These are phyloP conservation scores for Kickxella alabastrina DNA, from an alignment of 192 early-diverging fungal species.

Conservation along the genomic window DNA sequence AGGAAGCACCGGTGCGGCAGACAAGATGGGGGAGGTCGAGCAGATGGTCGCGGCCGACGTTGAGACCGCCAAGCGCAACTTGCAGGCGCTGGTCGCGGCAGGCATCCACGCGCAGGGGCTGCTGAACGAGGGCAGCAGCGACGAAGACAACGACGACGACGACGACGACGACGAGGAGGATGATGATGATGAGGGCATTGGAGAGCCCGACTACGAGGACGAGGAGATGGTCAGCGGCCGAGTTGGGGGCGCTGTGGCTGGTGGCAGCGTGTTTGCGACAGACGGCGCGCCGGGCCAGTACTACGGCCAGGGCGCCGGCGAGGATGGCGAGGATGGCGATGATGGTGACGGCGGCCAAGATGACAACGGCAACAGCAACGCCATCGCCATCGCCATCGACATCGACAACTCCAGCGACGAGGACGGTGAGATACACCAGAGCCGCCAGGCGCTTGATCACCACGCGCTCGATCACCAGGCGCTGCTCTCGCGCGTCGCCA, in stretches of 20 bases:
- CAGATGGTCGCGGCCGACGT: slow-evolving; percentile 14
- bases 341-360: no score
- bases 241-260: no score
- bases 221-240: slow-evolving; percentile 10
- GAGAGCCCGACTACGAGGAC: no score
- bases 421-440: no score
- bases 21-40: not conserved
- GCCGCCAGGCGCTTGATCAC: not conserved
- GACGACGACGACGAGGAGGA: slow-evolving; percentile 6
- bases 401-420: not conserved
- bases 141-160: slow-evolving; percentile 9
- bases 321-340: not conserved
- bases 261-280: not conserved
- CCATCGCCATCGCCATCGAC: not conserved
- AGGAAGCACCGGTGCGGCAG: not conserved
- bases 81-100: slow-evolving; percentile 45
- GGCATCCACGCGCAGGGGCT: slow-evolving; percentile 43
- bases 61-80: slow-evolving; percentile 44
- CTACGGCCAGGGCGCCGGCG: not conserved
- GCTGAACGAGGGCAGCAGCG: slow-evolving; percentile 13
- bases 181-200: not conserved
- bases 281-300: not conserved
- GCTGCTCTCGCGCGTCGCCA: slow-evolving; percentile 44
- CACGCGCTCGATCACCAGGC: slow-evolving; percentile 11
- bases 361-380: not conserved